Evolutionary conservation across 2,329 filamentous ascomycete species (phyloP).

Genomic region (Septoria petroselini): DNA sequence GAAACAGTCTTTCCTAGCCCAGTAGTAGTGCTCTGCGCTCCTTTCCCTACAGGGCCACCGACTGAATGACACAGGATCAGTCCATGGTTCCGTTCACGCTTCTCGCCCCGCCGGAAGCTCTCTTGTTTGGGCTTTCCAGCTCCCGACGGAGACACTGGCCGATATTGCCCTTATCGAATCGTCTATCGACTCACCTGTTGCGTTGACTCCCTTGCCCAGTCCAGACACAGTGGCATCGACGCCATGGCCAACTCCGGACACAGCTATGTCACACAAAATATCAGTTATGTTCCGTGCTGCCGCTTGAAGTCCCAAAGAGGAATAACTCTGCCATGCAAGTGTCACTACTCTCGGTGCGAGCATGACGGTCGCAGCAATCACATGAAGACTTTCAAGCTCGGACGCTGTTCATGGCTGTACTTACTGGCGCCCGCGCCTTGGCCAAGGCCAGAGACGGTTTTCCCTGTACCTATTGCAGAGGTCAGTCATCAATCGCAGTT

Average conservation of each 20-base stretch:
- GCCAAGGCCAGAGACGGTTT: conserved; percentile 31
- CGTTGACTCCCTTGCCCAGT: conserved; percentile 28
- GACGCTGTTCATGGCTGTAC: conserved; percentile 8
- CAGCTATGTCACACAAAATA: too few species aligned
- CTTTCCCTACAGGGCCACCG: conserved; percentile 23
- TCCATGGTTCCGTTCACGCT: too few species aligned
- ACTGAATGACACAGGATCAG: conserved; percentile 2
- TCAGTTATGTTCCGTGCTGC: too few species aligned
- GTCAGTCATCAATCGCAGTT: conserved; percentile 13
- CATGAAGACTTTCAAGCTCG: too few species aligned
- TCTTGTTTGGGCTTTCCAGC: too few species aligned
- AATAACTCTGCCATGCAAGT: too few species aligned
- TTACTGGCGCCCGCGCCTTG: conserved; percentile 21
- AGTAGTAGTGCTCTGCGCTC: conserved; percentile 42
- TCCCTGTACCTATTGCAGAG: conserved; percentile 18
- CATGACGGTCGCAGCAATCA: too few species aligned
- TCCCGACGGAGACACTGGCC: too few species aligned
- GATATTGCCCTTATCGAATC: too few species aligned
- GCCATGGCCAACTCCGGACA: conserved; percentile 14
- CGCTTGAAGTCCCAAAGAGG: too few species aligned
- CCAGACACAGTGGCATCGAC: conserved; percentile 18
- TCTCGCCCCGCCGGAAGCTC: too few species aligned
- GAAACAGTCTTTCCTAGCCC: conserved; percentile 44
- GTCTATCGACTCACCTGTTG: conserved; percentile 16
- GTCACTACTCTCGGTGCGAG: too few species aligned